Evolutionary conservation across 202 grass and related monocot species (phyloP).

Genomic region (Setaria italica): DNA sequence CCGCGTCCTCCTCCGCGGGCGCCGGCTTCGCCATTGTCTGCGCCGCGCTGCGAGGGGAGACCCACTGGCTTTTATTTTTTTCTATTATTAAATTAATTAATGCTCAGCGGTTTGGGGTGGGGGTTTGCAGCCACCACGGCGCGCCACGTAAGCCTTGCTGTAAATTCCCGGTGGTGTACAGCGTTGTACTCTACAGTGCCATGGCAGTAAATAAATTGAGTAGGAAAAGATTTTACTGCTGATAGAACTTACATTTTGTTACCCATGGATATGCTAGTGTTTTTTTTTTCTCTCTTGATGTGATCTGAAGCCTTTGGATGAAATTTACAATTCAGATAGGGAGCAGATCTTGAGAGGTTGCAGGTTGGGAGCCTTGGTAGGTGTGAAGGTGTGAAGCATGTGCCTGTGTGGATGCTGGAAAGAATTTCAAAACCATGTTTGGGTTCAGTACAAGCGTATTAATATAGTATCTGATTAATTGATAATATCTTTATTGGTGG

Average conservation of each 20-base stretch:
- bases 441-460: background rate
- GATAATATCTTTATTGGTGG: background rate
- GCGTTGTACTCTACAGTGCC: background rate
- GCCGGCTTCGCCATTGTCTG: constrained; percentile 48
- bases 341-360: background rate
- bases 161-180: background rate
- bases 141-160: background rate
- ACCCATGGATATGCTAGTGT: background rate
- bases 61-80: background rate
- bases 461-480: background rate
- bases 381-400: background rate
- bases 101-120: constrained; percentile 23
- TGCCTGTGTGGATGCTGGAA: background rate
- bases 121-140: background rate
- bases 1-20: constrained; percentile 44
- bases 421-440: background rate
- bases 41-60: background rate
- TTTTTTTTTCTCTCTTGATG: background rate
- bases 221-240: background rate
- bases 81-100: constrained; percentile 10
- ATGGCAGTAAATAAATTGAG: background rate
- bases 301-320: background rate
- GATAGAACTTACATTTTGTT: constrained; percentile 1
- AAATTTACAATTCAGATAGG: background rate
- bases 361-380: background rate